phyloP scores from a whole-genome alignment of 2,329 filamentous ascomycete species.

The Phyllosticta citribraziliensis region DNA sequence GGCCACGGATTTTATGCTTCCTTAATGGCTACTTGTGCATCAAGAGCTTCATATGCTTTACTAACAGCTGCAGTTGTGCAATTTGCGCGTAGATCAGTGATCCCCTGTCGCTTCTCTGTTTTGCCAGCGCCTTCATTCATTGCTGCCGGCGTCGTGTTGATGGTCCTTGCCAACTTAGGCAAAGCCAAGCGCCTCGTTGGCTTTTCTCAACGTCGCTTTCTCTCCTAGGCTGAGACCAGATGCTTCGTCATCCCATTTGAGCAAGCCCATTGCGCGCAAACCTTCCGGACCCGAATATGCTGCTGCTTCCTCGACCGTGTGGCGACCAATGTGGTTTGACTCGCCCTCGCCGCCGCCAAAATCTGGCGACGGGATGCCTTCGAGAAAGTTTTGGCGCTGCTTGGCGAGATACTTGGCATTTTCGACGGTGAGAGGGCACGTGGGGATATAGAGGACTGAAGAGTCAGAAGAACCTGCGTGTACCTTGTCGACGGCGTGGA shows the following conservation, averaged over 20 bases:
- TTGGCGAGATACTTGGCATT: constrained; percentile 63
- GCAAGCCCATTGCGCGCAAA: constrained; percentile 46
- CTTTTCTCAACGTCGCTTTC: neutral
- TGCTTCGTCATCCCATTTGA: constrained; percentile 32
- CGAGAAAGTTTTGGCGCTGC: constrained; percentile 61
- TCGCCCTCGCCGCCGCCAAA: constrained; percentile 56
- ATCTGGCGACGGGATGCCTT: constrained; percentile 44
- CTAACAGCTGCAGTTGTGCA: too few species aligned
- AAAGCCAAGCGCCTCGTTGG: constrained; percentile 6
- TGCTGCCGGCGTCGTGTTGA: neutral
- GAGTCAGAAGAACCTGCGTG: constrained; percentile 66
- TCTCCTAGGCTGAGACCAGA: neutral
- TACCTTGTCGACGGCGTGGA: constrained; percentile 74
- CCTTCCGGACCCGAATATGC: constrained; percentile 36
- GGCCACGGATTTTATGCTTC: too few species aligned
- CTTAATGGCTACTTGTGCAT: too few species aligned
- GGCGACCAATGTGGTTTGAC: constrained; percentile 35
- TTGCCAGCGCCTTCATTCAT: neutral
- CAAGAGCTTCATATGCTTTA: too few species aligned
- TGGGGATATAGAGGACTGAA: constrained; percentile 81
- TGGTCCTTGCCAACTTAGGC: neutral
- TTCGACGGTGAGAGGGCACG: constrained; percentile 65
- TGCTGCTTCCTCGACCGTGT: constrained; percentile 29
- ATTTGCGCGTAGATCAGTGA: neutral
- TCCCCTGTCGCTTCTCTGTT: neutral